These are phyloP conservation scores for Paramecium biaurelia DNA, from an alignment of 73 alveolate genomes.

Conservation along the genomic window DNA sequence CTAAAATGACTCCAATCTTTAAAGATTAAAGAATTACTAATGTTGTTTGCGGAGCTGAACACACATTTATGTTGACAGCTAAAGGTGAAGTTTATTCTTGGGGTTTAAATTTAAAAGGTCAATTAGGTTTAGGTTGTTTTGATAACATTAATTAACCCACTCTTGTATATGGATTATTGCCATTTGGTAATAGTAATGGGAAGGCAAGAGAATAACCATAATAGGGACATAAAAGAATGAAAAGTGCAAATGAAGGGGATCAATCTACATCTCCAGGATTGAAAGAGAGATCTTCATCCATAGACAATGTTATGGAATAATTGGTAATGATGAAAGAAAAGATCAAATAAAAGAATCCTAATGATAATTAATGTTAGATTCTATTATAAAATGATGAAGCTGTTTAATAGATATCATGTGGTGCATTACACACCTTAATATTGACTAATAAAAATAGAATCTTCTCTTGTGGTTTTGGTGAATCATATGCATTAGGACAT, in stretches of 20 bases:
- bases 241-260: constrained; percentile 59
- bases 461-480: constrained; percentile 65
- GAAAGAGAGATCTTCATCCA: constrained; percentile 59
- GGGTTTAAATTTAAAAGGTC: constrained; percentile 66
- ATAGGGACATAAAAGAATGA: constrained; percentile 43
- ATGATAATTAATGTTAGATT: constrained; percentile 13
- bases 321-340: constrained; percentile 40
- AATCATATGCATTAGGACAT: constrained; percentile 63
- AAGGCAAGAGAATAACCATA: constrained; percentile 56
- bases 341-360: constrained; percentile 10
- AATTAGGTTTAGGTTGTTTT: constrained; percentile 60
- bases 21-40: constrained; percentile 55
- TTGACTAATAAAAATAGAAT: constrained; percentile 58
- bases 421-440: constrained; percentile 55
- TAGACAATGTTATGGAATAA: constrained; percentile 60
- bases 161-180: constrained; percentile 50
- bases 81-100: constrained; percentile 66
- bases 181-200: constrained; percentile 54
- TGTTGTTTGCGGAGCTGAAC: constrained; percentile 61
- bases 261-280: constrained; percentile 51
- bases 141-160: constrained; percentile 42
- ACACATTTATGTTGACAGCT: constrained; percentile 49
- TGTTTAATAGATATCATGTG: constrained; percentile 54
- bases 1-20: neutral
- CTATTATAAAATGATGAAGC: constrained; percentile 60